Conservation (phyloP, 169 alveolate genomes). For the Plasmodium cynomolgi region DNA sequence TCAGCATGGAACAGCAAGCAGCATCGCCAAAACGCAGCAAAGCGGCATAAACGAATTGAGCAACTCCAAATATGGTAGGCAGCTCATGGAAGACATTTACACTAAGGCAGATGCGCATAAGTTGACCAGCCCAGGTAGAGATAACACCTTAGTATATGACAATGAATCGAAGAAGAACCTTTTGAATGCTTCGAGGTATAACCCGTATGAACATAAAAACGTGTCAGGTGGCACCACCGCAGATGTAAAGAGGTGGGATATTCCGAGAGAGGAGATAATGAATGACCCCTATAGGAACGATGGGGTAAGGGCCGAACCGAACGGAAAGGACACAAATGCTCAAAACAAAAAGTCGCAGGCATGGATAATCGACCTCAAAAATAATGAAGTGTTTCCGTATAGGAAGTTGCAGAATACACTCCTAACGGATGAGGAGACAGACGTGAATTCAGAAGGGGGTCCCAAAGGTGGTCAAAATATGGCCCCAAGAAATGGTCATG, state of each 20-base stretch:
- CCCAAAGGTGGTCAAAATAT: neutral
- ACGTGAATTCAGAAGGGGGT: neutral
- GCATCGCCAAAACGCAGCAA: neutral
- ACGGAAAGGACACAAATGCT: neutral
- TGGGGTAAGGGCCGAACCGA: neutral
- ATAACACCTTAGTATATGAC: neutral
- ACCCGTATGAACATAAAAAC: neutral
- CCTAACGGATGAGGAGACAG: constrained; percentile 12
- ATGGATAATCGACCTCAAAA: constrained; percentile 64
- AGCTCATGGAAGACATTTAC: neutral
- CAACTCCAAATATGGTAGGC: neutral
- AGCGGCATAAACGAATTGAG: neutral
- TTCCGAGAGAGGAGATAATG: neutral
- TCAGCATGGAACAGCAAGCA: neutral
- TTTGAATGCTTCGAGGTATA: neutral
- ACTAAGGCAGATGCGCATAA: neutral
- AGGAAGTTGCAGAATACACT: constrained; percentile 14
- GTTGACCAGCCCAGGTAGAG: neutral
- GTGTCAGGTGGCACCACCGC: neutral
- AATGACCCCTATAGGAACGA: neutral
- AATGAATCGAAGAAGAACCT: neutral
- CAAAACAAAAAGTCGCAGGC: constrained; percentile 34
- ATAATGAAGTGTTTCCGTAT: constrained; percentile 63
- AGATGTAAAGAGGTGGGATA: neutral
- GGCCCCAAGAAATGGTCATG: neutral